Percentiles rank a stretch among this genome's conserved stretches.
Conservation (phyloP, 1,284 basidiomycete species). For the Coriolopsis trogii region DNA sequence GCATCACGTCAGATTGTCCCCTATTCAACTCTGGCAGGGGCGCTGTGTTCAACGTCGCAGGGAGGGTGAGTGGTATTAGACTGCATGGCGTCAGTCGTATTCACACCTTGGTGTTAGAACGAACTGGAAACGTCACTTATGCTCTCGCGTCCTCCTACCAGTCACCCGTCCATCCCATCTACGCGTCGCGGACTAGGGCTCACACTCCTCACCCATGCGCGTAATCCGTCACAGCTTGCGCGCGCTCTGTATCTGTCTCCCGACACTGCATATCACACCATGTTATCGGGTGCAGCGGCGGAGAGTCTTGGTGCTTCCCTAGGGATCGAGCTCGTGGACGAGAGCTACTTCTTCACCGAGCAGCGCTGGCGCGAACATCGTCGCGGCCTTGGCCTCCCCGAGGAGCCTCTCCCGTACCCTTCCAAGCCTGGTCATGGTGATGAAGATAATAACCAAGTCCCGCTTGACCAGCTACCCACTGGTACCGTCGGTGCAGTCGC, state of each 20-base stretch:
- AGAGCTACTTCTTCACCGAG: constrained; percentile 78
- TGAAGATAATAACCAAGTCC: constrained; percentile 26
- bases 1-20: constrained; percentile 59
- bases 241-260: constrained; percentile 72
- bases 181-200: constrained; percentile 64
- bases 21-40: constrained; percentile 82
- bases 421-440: constrained; percentile 21
- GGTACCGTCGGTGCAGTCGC: constrained; percentile 87
- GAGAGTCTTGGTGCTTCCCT: constrained; percentile 60
- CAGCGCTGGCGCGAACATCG: constrained; percentile 76
- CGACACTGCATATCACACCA: constrained; percentile 59
- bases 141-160: constrained; percentile 71
- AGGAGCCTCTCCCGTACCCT: constrained; percentile 52
- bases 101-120: constrained; percentile 51
- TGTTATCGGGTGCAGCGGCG: constrained; percentile 67
- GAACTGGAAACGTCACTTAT: constrained; percentile 82
- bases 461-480: constrained; percentile 64
- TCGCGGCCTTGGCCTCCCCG: constrained; percentile 69
- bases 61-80: constrained; percentile 53
- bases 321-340: constrained; percentile 63
- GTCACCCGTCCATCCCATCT: constrained; percentile 59
- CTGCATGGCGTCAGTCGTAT: background rate
- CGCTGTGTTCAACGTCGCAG: constrained; percentile 78
- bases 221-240: constrained; percentile 76
- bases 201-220: constrained; percentile 66